Evolutionary conservation across 2,329 filamentous ascomycete genomes (phyloP), one percentile per base, ranked within the genome.

Genomic region (Aureobasidium namibiae): DNA sequence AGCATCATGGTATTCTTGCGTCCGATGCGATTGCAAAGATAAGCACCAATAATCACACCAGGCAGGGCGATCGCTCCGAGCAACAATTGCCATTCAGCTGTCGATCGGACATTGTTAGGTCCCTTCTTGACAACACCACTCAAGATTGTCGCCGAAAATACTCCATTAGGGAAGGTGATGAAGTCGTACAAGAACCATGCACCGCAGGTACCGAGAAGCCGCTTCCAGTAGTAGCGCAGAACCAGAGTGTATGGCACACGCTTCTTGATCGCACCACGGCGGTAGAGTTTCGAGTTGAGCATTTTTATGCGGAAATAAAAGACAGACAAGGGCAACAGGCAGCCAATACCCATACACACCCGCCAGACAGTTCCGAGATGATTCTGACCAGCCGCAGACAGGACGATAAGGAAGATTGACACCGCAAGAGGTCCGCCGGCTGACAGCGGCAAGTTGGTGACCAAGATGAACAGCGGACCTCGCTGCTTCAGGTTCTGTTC

Each of bases 291-390:
- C 49, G 71, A 82, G 68, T 76, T 82, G 34, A 79, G 69, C 75
- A 80, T 78, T 62, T 74, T 79, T 41, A 83, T 67, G 14, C 81
- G 79, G 61, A 83, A 81, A 67, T 82, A 82, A 60, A 83, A 80
- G 42, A 83, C 74, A 2, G 76, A 75, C 9, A 83, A 68, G 0
- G 81, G 81, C 16, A 80, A 70, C 42, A 79, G 63, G 38, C 75
- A 75, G 23, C 77, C 77, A 44, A 80, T 76, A 6, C 74, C 77
- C 58, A 79, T 78, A 63, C 77, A 79, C 1, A 79, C 74, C 4
- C 77, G 72, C 77, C 77, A 79, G 8, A 79, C 72, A 1, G 74
- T 77, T 3, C 63, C 75, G 62, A 72, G 71, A 56, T 78, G 78
- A n/a, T 64, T 61, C 11, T 60, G 38, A 26, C 62, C 63, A 10